phyloP scores from a whole-genome alignment of 148 eudicot species.

The Rhododendron kiyosumense region DNA sequence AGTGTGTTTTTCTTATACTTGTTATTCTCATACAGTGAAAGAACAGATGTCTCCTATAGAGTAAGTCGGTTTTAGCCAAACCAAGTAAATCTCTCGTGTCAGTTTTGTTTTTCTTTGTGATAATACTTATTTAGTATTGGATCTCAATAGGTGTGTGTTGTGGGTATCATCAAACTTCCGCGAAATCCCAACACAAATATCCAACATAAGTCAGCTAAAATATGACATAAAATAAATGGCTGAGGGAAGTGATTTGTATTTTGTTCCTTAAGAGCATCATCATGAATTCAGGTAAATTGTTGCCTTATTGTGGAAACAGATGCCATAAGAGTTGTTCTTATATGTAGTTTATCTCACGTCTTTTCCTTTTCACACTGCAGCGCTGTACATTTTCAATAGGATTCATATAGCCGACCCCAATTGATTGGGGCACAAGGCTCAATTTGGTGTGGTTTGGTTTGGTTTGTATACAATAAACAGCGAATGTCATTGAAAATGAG shows the following conservation, averaged over 20 bases:
- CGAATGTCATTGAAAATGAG: background rate
- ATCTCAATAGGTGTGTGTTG: too few species aligned
- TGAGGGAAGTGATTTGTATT: background rate
- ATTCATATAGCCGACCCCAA: too few species aligned
- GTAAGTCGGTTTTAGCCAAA: too few species aligned
- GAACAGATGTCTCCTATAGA: too few species aligned
- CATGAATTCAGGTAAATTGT: background rate
- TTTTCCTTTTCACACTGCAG: background rate
- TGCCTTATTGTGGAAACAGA: background rate
- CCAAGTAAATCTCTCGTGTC: too few species aligned
- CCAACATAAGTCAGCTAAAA: background rate
- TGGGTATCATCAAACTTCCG: too few species aligned
- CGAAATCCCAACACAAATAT: too few species aligned
- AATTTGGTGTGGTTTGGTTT: background rate
- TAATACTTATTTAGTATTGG: too few species aligned
- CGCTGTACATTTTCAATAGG: background rate
- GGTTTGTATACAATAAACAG: background rate
- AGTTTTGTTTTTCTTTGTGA: too few species aligned
- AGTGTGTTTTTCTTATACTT: too few species aligned
- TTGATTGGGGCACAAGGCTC: background rate
- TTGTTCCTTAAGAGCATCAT: background rate
- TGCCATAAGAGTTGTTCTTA: background rate
- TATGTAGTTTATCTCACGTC: background rate
- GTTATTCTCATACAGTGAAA: too few species aligned
- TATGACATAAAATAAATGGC: background rate